Evolutionary conservation across 805 yeast genomes (phyloP).

Genomic region (Candida koratica): DNA sequence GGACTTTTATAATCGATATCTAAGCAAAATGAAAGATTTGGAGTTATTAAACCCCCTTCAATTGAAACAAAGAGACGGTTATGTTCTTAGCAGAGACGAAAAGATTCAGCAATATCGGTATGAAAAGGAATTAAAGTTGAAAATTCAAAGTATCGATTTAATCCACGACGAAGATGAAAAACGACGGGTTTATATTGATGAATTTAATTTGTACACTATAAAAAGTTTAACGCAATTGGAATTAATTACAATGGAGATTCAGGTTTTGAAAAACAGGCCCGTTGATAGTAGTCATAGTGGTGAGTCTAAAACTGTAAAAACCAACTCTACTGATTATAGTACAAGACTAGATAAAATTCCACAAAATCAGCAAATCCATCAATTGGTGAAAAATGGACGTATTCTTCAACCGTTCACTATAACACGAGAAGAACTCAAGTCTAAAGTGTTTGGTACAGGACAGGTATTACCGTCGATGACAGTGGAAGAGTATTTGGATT

Average conservation of each 20-base stretch:
- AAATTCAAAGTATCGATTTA: constrained; percentile 20
- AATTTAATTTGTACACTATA: constrained; percentile 49
- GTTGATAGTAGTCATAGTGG: neutral
- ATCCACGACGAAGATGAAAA: constrained; percentile 60
- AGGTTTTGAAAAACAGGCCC: constrained; percentile 51
- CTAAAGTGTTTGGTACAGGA: constrained; percentile 83
- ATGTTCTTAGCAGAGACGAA: constrained; percentile 51
- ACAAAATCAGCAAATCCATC: constrained; percentile 20
- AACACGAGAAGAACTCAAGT: constrained; percentile 53
- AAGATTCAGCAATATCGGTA: constrained; percentile 66
- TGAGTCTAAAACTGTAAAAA: neutral
- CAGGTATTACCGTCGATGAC: constrained; percentile 92
- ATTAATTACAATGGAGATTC: constrained; percentile 58
- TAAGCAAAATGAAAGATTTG: constrained; percentile 44
- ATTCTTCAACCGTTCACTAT: constrained; percentile 82
- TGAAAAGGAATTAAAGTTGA: constrained; percentile 50
- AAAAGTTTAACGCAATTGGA: constrained; percentile 56
- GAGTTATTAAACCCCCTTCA: constrained; percentile 19
- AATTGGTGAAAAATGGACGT: constrained; percentile 67
- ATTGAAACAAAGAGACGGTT: constrained; percentile 12
- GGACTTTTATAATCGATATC: constrained; percentile 41
- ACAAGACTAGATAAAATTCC: constrained; percentile 57
- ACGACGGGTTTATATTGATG: constrained; percentile 53
- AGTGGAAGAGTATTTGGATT: constrained; percentile 84
- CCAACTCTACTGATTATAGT: constrained; percentile 46